Evolutionary conservation across 2,329 filamentous ascomycete genomes (phyloP).

Genomic region (Diaporthe aspalathi): DNA sequence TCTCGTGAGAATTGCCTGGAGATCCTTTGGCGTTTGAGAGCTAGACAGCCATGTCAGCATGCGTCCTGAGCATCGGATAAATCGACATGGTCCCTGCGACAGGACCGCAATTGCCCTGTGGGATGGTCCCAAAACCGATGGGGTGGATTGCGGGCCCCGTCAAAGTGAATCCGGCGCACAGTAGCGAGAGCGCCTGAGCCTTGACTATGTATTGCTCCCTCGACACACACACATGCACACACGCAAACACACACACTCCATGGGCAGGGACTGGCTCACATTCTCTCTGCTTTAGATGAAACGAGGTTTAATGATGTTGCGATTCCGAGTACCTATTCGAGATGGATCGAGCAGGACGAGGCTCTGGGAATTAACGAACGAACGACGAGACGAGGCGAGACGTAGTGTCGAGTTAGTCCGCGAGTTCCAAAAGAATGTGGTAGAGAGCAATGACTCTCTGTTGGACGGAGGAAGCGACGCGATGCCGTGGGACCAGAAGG

Average conservation of each 20-base stretch:
- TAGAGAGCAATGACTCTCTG: slow-evolving; percentile 65
- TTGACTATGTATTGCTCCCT: not conserved
- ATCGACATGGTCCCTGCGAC: slow-evolving; percentile 38
- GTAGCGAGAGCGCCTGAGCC: not conserved
- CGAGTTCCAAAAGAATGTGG: slow-evolving; percentile 63
- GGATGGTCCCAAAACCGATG: not conserved
- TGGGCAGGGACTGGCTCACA: slow-evolving; percentile 25
- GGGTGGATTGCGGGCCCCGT: not conserved
- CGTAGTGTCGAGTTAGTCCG: slow-evolving; percentile 37
- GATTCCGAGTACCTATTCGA: slow-evolving; percentile 14
- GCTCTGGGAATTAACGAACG: slow-evolving; percentile 34
- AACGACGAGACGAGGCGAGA: slow-evolving; percentile 34
- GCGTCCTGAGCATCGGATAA: slow-evolving; percentile 39
- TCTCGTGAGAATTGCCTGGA: slow-evolving; percentile 22
- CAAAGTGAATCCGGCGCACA: not conserved
- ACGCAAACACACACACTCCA: too few relatives aligned
- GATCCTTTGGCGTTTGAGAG: slow-evolving; percentile 39
- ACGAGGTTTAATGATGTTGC: slow-evolving; percentile 30
- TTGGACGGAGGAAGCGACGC: slow-evolving; percentile 58
- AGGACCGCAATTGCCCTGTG: slow-evolving; percentile 14
- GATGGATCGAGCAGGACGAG: slow-evolving; percentile 16
- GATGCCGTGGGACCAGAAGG: slow-evolving; percentile 43
- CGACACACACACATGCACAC: not conserved
- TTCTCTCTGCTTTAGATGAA: slow-evolving; percentile 24
- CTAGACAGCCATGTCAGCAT: slow-evolving; percentile 37